Conservation (phyloP, 306 rosid genomes). For the Coriaria nepalensis region DNA sequence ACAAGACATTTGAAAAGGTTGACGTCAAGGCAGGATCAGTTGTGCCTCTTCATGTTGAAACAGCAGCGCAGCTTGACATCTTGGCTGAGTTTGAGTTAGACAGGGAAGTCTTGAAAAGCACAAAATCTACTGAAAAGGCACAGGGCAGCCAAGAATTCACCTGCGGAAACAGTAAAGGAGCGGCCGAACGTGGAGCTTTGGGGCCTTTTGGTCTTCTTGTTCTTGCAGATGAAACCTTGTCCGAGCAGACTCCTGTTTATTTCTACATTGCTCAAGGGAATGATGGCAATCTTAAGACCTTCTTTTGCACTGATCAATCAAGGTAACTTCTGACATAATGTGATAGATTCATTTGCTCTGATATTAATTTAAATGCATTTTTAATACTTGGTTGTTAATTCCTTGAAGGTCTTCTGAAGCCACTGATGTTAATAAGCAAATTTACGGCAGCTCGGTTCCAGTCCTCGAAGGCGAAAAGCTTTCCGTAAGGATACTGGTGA, state of each 20-base stretch:
- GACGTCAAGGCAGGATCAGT: slow-evolving; percentile 47
- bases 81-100: slow-evolving; percentile 71
- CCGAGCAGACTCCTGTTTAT: slow-evolving; percentile 70
- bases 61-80: slow-evolving; percentile 84
- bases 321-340: slow-evolving; percentile 24
- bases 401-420: slow-evolving; percentile 57
- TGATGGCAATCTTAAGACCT: slow-evolving; percentile 43
- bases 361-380: too few species aligned
- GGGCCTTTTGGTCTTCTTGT: slow-evolving; percentile 88
- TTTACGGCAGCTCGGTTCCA: slow-evolving; percentile 56
- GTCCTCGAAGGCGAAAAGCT: slow-evolving; percentile 59
- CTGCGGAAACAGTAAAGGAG: slow-evolving; percentile 53
- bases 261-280: slow-evolving; percentile 54
- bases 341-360: neutral
- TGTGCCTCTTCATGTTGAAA: slow-evolving; percentile 36
- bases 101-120: slow-evolving; percentile 38
- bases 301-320: slow-evolving; percentile 63
- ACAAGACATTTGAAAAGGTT: slow-evolving; percentile 28
- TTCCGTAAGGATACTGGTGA: slow-evolving; percentile 52
- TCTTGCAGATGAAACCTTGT: slow-evolving; percentile 51
- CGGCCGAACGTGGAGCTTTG: slow-evolving; percentile 45
- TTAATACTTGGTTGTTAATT: too few species aligned
- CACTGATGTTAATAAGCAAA: slow-evolving; percentile 43
- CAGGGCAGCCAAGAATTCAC: slow-evolving; percentile 30
- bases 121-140: neutral